Percentiles rank a stretch among this genome's conserved stretches.
Conservation (phyloP, 352 stramenopile species). For the Globisporangium echinulatum region DNA sequence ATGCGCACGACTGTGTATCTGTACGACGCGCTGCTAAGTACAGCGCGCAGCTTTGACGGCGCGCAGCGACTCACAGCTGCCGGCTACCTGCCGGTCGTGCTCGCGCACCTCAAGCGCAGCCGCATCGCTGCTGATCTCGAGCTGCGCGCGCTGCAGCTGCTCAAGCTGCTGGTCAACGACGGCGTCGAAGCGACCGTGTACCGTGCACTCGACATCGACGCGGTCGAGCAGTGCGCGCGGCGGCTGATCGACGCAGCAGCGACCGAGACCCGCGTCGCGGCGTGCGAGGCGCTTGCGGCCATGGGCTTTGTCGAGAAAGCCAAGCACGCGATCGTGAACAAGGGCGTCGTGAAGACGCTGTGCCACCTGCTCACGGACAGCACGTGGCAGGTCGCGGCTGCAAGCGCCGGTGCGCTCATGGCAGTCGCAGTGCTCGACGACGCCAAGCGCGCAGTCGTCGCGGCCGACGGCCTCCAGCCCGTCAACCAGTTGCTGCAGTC, state of each 20-base stretch:
- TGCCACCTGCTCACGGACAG: slow-evolving; percentile 48
- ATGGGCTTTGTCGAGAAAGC: slow-evolving; percentile 58
- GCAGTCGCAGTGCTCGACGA: slow-evolving; percentile 56
- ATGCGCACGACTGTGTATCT: too few species aligned
- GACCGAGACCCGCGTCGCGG: slow-evolving; percentile 34
- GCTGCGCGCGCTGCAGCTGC: slow-evolving; percentile 42
- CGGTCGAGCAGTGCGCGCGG: slow-evolving; percentile 38
- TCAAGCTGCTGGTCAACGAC: slow-evolving; percentile 68
- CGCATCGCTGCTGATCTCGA: slow-evolving; percentile 22
- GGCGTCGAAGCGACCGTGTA: slow-evolving; percentile 38
- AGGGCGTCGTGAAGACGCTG: slow-evolving; percentile 45
- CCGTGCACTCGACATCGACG: slow-evolving; percentile 47
- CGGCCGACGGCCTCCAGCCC: slow-evolving; percentile 13
- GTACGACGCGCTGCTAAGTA: too few species aligned
- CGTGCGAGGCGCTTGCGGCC: slow-evolving; percentile 45
- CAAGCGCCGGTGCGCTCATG: slow-evolving; percentile 60
- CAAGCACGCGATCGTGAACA: slow-evolving; percentile 45
- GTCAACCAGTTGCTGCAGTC: too few species aligned
- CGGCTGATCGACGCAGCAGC: slow-evolving; percentile 30
- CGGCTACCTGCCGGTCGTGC: too few species aligned
- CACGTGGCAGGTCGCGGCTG: slow-evolving; percentile 44
- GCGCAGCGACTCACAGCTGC: too few species aligned
- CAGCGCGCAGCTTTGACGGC: too few species aligned
- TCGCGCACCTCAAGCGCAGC: too few species aligned
- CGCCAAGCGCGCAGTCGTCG: slow-evolving; percentile 58